Evolutionary conservation across 2,329 filamentous ascomycete species (phyloP).

Genomic region (Plectosphaerella cucumerina): DNA sequence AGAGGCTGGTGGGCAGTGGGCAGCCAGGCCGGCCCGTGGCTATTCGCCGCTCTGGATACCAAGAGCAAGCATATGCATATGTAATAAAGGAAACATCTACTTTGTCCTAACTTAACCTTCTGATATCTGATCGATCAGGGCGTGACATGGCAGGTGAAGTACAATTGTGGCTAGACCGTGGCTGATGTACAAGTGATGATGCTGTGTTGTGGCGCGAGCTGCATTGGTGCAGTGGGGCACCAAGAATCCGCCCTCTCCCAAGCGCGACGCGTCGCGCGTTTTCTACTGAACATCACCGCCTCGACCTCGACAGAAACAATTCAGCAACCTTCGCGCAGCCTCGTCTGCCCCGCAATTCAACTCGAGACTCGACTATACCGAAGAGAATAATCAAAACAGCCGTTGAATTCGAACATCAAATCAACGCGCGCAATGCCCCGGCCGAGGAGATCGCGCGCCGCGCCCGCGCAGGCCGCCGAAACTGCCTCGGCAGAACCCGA

Average conservation of each 20-base stretch:
- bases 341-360: background rate
- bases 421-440: slow-evolving; percentile 26
- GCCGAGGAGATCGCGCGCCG: slow-evolving; percentile 24
- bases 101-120: no score
- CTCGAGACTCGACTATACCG: no score
- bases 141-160: no score
- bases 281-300: background rate
- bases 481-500: slow-evolving; percentile 6
- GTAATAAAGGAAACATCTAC: no score
- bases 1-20: background rate
- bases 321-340: background rate
- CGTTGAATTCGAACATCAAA: background rate
- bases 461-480: slow-evolving; percentile 13
- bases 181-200: background rate
- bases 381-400: background rate
- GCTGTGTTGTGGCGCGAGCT: slow-evolving; percentile 1
- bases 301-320: background rate
- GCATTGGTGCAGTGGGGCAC: background rate
- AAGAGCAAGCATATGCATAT: no score
- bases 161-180: background rate
- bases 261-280: slow-evolving; percentile 2
- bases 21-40: no score
- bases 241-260: background rate
- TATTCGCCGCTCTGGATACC: background rate
- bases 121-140: no score